A percentile compares a stretch with the other conserved stretches of the same genome.
These are phyloP conservation scores for Schizosaccharomyces versatilis DNA, from an alignment of 1,139 yeast genomes.

Conservation along the genomic window DNA sequence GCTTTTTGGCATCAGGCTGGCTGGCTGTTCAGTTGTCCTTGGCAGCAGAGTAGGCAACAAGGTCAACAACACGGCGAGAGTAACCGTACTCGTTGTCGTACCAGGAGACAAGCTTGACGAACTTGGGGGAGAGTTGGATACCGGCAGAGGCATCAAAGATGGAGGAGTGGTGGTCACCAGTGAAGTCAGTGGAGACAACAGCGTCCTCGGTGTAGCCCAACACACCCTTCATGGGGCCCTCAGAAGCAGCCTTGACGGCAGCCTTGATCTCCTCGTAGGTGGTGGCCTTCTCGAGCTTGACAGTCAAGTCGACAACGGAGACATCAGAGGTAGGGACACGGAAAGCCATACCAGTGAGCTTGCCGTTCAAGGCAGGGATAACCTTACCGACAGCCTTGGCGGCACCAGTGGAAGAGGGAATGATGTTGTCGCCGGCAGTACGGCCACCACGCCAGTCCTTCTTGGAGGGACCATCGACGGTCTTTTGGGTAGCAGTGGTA, in stretches of 20 bases:
- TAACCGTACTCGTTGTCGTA: slow-evolving; percentile 82
- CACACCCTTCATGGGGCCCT: slow-evolving; percentile 56
- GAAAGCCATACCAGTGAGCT: slow-evolving; percentile 72
- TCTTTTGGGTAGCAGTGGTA: slow-evolving; percentile 76
- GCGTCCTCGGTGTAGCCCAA: slow-evolving; percentile 71
- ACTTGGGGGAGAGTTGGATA: slow-evolving; percentile 58
- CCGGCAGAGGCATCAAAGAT: slow-evolving; percentile 74
- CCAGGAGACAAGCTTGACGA: slow-evolving; percentile 73
- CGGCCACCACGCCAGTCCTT: slow-evolving; percentile 94
- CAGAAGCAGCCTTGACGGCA: slow-evolving; percentile 41
- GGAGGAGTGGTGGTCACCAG: slow-evolving; percentile 56
- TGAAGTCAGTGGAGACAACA: slow-evolving; percentile 68
- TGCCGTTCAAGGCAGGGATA: slow-evolving; percentile 69
- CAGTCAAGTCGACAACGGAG: slow-evolving; percentile 55
- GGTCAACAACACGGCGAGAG: slow-evolving; percentile 80
- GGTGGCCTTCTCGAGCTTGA: slow-evolving; percentile 44
- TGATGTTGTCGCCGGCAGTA: slow-evolving; percentile 75
- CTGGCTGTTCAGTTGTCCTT: background rate
- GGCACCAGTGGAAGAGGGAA: slow-evolving; percentile 81
- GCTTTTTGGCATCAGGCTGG: background rate
- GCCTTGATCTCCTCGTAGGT: slow-evolving; percentile 56
- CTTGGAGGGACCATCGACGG: slow-evolving; percentile 80
- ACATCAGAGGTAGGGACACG: slow-evolving; percentile 79
- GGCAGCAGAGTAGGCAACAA: slow-evolving; percentile 47
- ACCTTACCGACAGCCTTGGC: slow-evolving; percentile 87